Conservation (phyloP, 2,329 filamentous ascomycete genomes). For the Alternaria sp. region DNA sequence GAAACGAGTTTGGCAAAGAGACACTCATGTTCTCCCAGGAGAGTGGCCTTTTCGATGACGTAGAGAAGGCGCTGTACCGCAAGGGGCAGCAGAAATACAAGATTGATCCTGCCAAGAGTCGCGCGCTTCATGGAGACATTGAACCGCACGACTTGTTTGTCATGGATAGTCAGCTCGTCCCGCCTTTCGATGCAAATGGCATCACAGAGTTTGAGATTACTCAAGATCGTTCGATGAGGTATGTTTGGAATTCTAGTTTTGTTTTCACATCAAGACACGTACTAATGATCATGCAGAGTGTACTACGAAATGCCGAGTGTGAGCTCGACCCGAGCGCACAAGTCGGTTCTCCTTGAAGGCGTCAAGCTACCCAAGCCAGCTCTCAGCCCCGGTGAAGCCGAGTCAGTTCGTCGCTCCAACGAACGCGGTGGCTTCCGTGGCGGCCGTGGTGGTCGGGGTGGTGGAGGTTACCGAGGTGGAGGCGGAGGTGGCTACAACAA, state of each 20-base stretch:
- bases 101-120: conserved; percentile 77
- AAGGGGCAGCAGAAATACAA: conserved; percentile 72
- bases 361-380: conserved; percentile 75
- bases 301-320: conserved; percentile 80
- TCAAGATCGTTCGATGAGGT: conserved; percentile 79
- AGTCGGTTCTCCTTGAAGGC: conserved; percentile 91
- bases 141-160: conserved; percentile 85
- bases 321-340: conserved; percentile 73
- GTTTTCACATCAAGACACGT: conserved; percentile 6
- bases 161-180: conserved; percentile 81
- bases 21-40: conserved; percentile 84
- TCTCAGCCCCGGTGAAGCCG: conserved; percentile 73
- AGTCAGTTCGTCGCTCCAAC: conserved; percentile 69
- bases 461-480: conserved; percentile 42
- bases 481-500: conserved; percentile 48
- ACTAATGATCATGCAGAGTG: conserved; percentile 65
- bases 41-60: conserved; percentile 84
- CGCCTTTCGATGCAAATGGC: conserved; percentile 72
- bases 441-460: conserved; percentile 29
- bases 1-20: conserved; percentile 83
- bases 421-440: conserved; percentile 61
- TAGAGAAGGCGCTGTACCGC: conserved; percentile 86
- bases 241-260: conserved; percentile 49
- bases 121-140: conserved; percentile 80
- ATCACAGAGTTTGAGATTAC: conserved; percentile 42